Conservation (phyloP, 2,329 filamentous ascomycete genomes). For the Plenodomus biglobosus region DNA sequence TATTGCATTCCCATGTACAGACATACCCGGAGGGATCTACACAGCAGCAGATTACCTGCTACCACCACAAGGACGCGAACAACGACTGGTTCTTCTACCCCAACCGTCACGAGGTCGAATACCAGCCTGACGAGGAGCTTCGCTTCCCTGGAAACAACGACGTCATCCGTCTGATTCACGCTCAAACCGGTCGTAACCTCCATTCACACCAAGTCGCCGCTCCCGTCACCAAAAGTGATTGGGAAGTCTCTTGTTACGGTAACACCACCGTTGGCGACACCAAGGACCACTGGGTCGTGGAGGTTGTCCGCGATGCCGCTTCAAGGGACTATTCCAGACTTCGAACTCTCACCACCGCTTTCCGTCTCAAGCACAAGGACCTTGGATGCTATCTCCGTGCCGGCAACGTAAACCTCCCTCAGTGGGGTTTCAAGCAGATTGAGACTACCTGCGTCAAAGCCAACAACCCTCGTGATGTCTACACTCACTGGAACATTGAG, state of each 20-base stretch:
- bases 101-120: conserved; percentile 75
- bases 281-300: conserved; percentile 95
- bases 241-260: conserved; percentile 93
- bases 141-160: conserved; percentile 76
- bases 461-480: conserved; percentile 88
- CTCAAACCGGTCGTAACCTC: conserved; percentile 93
- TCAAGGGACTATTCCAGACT: conserved; percentile 82
- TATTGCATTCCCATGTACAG: conserved; percentile 94
- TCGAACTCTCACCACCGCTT: conserved; percentile 88
- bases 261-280: conserved; percentile 94
- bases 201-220: conserved; percentile 92
- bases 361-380: conserved; percentile 79
- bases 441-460: conserved; percentile 93
- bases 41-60: conserved; percentile 98
- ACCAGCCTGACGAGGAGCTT: conserved; percentile 68
- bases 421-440: conserved; percentile 99
- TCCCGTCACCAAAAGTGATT: conserved; percentile 83
- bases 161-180: conserved; percentile 83
- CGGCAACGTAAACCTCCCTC: conserved; percentile 92
- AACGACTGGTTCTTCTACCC: conserved; percentile 99
- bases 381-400: conserved; percentile 93
- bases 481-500: conserved; percentile 99
- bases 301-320: conserved; percentile 86
- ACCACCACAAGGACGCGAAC: conserved; percentile 99
- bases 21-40: conserved; percentile 90